These are phyloP conservation scores for Solanum lycopersicoides DNA, from an alignment of 257 asterid genomes.

Conservation along the genomic window DNA sequence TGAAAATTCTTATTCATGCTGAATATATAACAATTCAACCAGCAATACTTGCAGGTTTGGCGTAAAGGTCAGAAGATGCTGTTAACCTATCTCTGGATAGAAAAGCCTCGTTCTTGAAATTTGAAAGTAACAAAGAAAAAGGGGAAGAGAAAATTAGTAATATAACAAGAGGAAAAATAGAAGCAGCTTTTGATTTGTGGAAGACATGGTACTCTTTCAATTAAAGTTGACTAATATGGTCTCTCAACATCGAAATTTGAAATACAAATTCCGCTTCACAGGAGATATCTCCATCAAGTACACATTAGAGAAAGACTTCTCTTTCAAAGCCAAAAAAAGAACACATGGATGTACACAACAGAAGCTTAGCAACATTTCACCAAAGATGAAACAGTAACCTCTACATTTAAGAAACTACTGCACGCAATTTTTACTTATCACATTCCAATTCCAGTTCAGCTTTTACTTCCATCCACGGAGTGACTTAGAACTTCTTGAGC, in stretches of 20 bases:
- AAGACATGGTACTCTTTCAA: neutral
- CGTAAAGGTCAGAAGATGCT: neutral
- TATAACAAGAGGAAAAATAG: neutral
- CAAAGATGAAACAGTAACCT: neutral
- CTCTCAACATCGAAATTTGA: neutral
- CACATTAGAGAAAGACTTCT: neutral
- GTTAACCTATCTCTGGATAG: neutral
- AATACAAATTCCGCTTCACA: neutral
- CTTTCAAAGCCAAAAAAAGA: neutral
- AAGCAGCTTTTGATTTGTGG: neutral
- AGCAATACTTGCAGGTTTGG: neutral
- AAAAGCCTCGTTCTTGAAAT: neutral
- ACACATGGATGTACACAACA: neutral
- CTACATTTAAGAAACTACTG: neutral
- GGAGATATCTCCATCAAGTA: neutral
- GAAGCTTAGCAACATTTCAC: neutral
- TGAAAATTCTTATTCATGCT: neutral
- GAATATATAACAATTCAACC: neutral
- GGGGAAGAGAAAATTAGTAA: neutral
- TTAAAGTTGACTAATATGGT: neutral
- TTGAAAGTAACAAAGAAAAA: neutral
- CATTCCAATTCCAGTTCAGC: slow-evolving; percentile 1
- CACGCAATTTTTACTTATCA: neutral
- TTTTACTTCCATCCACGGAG: slow-evolving; percentile 17
- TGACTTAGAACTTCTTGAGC: slow-evolving; percentile 58